phyloP scores from a whole-genome alignment of 768 basidiomycete species.

The Tylopilus subfusipes region DNA sequence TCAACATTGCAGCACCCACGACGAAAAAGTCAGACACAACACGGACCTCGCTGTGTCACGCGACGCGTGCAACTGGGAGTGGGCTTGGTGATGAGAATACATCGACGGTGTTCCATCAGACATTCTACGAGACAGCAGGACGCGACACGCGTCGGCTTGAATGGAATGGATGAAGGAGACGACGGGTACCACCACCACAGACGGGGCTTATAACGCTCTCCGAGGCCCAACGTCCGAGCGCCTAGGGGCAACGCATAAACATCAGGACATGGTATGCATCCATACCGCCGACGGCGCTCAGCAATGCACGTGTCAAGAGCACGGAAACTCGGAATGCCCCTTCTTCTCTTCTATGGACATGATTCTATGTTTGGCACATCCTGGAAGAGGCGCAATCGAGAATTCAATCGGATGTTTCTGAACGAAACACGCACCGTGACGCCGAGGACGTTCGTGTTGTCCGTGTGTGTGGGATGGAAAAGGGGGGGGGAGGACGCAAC shows the following conservation, averaged over 20 bases:
- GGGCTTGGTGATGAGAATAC: neutral
- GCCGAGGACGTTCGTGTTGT: neutral
- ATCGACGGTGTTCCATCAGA: neutral
- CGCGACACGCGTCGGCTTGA: neutral
- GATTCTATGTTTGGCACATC: neutral
- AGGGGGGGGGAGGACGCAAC: neutral
- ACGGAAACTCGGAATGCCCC: constrained; percentile 11
- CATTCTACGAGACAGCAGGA: neutral
- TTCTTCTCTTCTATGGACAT: constrained; percentile 1
- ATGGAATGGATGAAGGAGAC: neutral
- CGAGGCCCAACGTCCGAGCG: neutral
- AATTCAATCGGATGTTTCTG: neutral
- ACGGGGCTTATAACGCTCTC: constrained; percentile 5
- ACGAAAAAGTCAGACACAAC: neutral
- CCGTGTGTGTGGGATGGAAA: neutral
- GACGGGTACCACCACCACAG: neutral
- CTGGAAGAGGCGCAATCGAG: constrained; percentile 1
- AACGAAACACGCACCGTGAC: neutral
- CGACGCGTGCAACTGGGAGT: neutral
- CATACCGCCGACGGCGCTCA: constrained; percentile 8
- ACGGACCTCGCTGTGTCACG: constrained; percentile 5
- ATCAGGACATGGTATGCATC: neutral
- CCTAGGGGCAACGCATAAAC: neutral
- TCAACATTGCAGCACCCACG: neutral
- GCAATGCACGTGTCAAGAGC: constrained; percentile 4